Evolutionary conservation across 495 filamentous ascomycete genomes (phyloP).

Genomic region (Aspergillus olivimuriae): DNA sequence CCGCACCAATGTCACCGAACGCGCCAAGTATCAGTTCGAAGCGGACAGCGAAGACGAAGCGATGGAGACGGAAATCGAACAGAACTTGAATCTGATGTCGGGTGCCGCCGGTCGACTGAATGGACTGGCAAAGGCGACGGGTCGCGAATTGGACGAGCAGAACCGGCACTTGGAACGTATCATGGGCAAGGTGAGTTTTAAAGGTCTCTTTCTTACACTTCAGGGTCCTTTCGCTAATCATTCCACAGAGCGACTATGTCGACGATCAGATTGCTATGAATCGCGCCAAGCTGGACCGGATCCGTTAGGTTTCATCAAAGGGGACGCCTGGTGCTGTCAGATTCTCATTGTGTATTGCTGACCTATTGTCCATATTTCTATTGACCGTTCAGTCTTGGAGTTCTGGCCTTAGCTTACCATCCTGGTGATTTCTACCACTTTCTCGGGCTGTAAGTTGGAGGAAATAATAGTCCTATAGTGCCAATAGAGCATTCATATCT

Average conservation of each 20-base stretch:
- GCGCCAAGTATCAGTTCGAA: conserved; percentile 73
- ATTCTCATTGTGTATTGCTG: conserved; percentile 3
- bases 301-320: conserved; percentile 33
- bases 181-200: conserved; percentile 54
- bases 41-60: conserved; percentile 70
- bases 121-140: conserved; percentile 60
- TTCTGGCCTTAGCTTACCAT: background rate
- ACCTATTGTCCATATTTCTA: background rate
- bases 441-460: background rate
- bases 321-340: conserved; percentile 32
- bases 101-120: conserved; percentile 59
- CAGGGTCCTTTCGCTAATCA: conserved; percentile 16
- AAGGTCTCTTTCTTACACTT: too few relatives aligned
- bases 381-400: background rate
- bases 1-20: conserved; percentile 56
- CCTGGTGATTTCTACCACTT: background rate
- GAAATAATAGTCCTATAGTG: background rate
- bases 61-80: conserved; percentile 68
- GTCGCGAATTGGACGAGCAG: conserved; percentile 66
- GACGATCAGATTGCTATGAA: conserved; percentile 69
- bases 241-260: conserved; percentile 54
- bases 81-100: conserved; percentile 54
- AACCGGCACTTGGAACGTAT: conserved; percentile 71
- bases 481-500: too few relatives aligned
- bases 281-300: conserved; percentile 56